phyloP scores from a whole-genome alignment of 176 grass and related monocot genomes.

The Triticum monococcum region DNA sequence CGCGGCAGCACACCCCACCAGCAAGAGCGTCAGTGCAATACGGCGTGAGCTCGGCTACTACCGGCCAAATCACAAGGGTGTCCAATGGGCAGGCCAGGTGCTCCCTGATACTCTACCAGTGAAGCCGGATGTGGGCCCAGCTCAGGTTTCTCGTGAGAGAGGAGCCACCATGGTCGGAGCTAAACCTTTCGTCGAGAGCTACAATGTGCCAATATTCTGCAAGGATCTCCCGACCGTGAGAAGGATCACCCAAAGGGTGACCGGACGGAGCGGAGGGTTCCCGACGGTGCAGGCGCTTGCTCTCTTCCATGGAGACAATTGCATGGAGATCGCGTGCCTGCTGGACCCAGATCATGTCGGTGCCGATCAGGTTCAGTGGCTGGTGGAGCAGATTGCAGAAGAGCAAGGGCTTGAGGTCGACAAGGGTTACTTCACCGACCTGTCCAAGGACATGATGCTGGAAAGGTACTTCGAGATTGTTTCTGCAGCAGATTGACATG shows the following conservation, averaged over 20 bases:
- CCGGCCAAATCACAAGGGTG: constrained; percentile 38
- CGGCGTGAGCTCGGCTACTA: constrained; percentile 67
- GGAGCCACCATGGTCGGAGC: constrained; percentile 54
- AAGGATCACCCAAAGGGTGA: constrained; percentile 54
- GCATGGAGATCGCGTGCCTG: constrained; percentile 73
- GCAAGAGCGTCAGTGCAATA: constrained; percentile 40
- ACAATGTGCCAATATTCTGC: constrained; percentile 59
- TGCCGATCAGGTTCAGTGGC: constrained; percentile 52
- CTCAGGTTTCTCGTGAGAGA: constrained; percentile 24
- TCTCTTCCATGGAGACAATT: constrained; percentile 48
- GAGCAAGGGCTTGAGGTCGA: constrained; percentile 66
- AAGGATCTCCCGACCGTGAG: constrained; percentile 48
- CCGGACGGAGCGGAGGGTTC: constrained; percentile 50
- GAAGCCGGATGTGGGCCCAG: constrained; percentile 56
- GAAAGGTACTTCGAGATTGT: constrained; percentile 50
- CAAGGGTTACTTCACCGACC: constrained; percentile 76
- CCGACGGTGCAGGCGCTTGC: constrained; percentile 65
- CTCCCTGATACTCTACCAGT: constrained; percentile 43
- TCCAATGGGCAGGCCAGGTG: constrained; percentile 58
- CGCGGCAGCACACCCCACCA: constrained; percentile 49
- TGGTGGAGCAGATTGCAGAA: constrained; percentile 50
- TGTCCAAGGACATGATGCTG: constrained; percentile 56
- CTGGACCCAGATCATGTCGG: constrained; percentile 50
- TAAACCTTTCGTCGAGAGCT: constrained; percentile 39
- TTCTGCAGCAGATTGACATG: constrained; percentile 26